Evolutionary conservation across 306 rosid genomes (phyloP).

Genomic region (Cicer judaicum): DNA sequence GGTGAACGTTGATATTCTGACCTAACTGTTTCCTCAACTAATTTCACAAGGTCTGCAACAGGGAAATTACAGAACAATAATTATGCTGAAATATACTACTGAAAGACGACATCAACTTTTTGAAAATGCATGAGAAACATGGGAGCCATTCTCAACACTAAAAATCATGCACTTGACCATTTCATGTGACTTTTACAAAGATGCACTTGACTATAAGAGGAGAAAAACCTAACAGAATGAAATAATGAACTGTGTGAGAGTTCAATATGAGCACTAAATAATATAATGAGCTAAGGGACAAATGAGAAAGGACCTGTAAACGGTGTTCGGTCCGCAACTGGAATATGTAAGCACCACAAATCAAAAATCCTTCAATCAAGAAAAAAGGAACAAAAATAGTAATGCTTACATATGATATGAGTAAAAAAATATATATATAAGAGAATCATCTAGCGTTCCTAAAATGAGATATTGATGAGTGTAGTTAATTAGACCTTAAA

Average conservation of each 20-base stretch:
- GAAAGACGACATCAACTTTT: constrained; percentile 25
- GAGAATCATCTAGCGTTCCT: constrained; percentile 11
- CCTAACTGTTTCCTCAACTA: constrained; percentile 68
- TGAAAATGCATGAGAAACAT: neutral
- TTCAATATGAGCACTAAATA: constrained; percentile 2
- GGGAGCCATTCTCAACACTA: neutral
- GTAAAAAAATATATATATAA: constrained; percentile 7
- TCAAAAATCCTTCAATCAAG: constrained; percentile 67
- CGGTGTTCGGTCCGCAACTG: constrained; percentile 76
- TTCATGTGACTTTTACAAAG: neutral
- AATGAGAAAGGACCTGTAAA: constrained; percentile 60
- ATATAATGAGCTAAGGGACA: neutral
- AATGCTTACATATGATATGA: constrained; percentile 28
- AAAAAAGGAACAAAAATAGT: constrained; percentile 11
- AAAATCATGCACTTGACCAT: constrained; percentile 1
- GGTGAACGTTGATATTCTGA: constrained; percentile 65
- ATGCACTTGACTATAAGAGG: neutral
- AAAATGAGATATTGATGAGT: neutral
- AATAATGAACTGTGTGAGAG: constrained; percentile 7
- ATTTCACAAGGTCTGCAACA: constrained; percentile 71
- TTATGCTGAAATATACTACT: constrained; percentile 7
- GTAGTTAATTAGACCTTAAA: constrained; percentile 4
- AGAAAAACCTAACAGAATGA: constrained; percentile 15
- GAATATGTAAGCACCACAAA: constrained; percentile 92
- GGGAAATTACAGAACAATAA: constrained; percentile 33